Conservation (phyloP, 177 flowering plant species). For the Vitis hybrid region DNA sequence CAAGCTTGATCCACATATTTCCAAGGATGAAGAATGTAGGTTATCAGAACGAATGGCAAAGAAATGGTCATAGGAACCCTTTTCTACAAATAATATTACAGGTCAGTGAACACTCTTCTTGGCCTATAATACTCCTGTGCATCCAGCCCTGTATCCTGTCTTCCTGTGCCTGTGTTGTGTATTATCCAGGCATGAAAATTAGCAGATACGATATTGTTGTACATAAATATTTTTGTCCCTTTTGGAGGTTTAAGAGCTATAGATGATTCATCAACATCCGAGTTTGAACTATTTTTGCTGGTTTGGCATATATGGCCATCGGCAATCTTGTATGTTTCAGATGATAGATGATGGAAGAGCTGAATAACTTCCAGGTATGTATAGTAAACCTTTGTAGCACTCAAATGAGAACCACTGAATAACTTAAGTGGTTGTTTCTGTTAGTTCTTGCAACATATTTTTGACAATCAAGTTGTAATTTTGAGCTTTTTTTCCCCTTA, state of each 20-base stretch:
- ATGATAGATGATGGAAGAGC: conserved; percentile 3
- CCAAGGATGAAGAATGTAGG: conserved; percentile 49
- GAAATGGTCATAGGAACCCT: conserved; percentile 31
- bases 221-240: too few relatives aligned
- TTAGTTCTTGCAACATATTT: neutral
- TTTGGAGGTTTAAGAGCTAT: neutral
- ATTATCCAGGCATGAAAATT: neutral
- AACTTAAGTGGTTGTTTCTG: neutral
- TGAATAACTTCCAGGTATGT: conserved; percentile 4
- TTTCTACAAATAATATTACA: neutral
- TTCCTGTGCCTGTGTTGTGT: neutral
- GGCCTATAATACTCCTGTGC: neutral
- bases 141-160: neutral
- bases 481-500: too few relatives aligned
- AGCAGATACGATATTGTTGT: neutral
- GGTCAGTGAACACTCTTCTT: neutral
- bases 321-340: neutral
- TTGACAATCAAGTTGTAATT: too few relatives aligned
- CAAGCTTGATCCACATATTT: conserved; percentile 57
- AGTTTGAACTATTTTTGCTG: neutral
- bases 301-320: neutral
- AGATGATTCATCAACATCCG: neutral
- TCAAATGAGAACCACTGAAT: neutral
- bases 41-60: conserved; percentile 47
- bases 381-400: too few relatives aligned